Base-by-base conservation (phyloP, 2,329 filamentous ascomycete species). In the Colletotrichum tropicale region DNA sequence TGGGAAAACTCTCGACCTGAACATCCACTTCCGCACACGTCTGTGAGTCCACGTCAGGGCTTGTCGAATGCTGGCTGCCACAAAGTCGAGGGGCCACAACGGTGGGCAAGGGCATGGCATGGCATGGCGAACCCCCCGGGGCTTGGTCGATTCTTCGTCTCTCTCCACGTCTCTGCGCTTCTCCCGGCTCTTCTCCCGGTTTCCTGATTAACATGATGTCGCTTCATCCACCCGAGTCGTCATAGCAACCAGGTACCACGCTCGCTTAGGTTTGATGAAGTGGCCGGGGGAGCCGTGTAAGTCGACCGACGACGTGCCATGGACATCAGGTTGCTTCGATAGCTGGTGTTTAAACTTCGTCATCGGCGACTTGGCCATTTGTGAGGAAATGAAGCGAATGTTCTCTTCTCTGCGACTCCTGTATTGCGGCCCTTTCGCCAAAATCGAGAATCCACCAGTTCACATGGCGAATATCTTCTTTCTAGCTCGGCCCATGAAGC, bases 171-270 rank as follows among this genome's bases (percentile, higher is more conserved):
- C 13, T 52, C 18, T n/a, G 66, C 66, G 32, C 55, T 15, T 60
- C 36, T 60, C 26, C 56, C 34, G 52, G 28, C 24, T 61, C 58
- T 38, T 52, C 36, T 52, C 8, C 67, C 36, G 36, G 32, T 55
- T 70, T 70, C 28, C 36, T 48, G 67, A 32, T 70, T 70, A 62
- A 28, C 32, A 15, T 52, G 36, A 32, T 61, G 34, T 61, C 67
- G 67, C 18, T 38, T 62, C 67, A 52, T 70, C 58, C 56, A 62
- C 56, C 67, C 18, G 16, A 62, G 67, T 70, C 67, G 67, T 70
- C 67, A 70, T 70, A 70, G 67, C 67, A 70, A 70, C 67, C 67
- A 62, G 56, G 67, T 52, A 32, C 43, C 30, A n/a, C 24, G 34
- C 55, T 30, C 65, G 43, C 65, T 30, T 26, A 43, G 30, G 36